These are phyloP conservation scores for Xanthoparmelia taractica DNA, from an alignment of 495 filamentous ascomycete genomes.

Conservation along the genomic window DNA sequence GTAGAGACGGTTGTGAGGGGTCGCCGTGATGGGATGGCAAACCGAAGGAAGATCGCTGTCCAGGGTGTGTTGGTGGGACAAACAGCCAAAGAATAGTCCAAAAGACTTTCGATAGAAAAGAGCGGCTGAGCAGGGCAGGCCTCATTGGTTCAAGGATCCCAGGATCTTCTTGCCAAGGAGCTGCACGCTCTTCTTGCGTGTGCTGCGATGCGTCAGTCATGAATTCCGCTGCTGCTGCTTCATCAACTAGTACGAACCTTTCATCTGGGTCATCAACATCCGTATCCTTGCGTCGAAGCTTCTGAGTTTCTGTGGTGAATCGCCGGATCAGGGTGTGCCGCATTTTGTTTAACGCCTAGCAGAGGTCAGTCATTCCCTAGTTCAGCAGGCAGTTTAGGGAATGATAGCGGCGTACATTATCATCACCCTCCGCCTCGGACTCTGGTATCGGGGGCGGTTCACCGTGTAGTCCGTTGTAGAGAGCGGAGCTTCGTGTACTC, in stretches of 20 bases:
- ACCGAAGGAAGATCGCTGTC: neutral
- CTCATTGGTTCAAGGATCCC: slow-evolving; percentile 23
- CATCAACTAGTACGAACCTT: slow-evolving; percentile 25
- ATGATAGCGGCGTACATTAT: slow-evolving; percentile 8
- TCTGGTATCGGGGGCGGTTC: slow-evolving; percentile 20
- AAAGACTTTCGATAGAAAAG: neutral
- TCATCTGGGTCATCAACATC: slow-evolving; percentile 35
- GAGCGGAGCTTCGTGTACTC: slow-evolving; percentile 9
- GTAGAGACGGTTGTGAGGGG: neutral
- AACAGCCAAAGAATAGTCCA: neutral
- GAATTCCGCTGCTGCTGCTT: neutral
- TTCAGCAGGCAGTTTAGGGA: neutral
- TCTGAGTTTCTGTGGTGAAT: slow-evolving; percentile 21
- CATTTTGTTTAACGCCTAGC: slow-evolving; percentile 18
- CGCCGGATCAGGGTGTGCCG: slow-evolving; percentile 26
- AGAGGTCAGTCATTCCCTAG: neutral
- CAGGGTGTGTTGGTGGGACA: neutral
- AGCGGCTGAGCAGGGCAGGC: neutral
- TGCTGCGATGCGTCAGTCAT: slow-evolving; percentile 18
- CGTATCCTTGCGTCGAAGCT: slow-evolving; percentile 19
- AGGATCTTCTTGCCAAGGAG: slow-evolving; percentile 41
- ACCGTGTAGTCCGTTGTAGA: slow-evolving; percentile 4
- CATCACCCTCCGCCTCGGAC: slow-evolving; percentile 15
- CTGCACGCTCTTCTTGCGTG: slow-evolving; percentile 36
- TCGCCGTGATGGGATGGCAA: neutral